Evolutionary conservation across 352 stramenopile species (phyloP).

Genomic region (Globisporangium rhizosaccharum): DNA sequence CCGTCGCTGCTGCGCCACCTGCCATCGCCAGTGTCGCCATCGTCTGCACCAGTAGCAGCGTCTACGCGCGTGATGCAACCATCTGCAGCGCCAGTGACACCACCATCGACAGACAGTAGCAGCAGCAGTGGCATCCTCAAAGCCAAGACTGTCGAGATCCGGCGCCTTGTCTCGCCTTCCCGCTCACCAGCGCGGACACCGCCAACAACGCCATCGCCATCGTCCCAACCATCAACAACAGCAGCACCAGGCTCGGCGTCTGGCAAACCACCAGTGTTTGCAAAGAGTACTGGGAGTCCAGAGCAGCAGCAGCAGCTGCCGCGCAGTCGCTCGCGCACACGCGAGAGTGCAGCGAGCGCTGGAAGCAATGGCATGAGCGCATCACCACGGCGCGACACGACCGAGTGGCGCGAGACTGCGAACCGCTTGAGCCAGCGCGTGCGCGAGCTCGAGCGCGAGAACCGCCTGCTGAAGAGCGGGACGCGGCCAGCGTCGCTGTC

Average conservation of each 20-base stretch:
- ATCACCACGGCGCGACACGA: constrained; percentile 13
- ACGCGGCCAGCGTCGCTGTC: constrained; percentile 6
- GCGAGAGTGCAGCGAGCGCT: constrained; percentile 1
- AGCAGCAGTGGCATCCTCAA: constrained; percentile 7
- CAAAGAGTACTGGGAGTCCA: background rate
- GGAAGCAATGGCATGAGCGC: background rate
- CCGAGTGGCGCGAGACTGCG: constrained; percentile 52
- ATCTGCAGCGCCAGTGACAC: background rate
- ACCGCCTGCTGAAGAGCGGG: constrained; percentile 42
- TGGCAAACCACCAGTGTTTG: constrained; percentile 5
- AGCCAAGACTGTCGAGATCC: constrained; percentile 59
- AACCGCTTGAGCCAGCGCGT: constrained; percentile 50
- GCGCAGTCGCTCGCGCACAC: constrained; percentile 3
- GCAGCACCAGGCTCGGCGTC: background rate
- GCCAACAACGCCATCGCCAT: constrained; percentile 18
- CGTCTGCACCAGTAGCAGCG: constrained; percentile 4
- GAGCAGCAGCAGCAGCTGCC: background rate
- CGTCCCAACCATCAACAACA: background rate
- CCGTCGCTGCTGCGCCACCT: constrained; percentile 27
- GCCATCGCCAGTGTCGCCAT: background rate
- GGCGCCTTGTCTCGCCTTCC: constrained; percentile 42
- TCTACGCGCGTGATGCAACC: background rate
- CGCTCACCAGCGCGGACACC: constrained; percentile 14
- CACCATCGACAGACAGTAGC: constrained; percentile 10
- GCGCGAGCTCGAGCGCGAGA: constrained; percentile 63